A percentile compares a stretch with the other conserved stretches of the same genome.
Conservation (phyloP, 768 basidiomycete species). For the Tylopilus sp. region DNA sequence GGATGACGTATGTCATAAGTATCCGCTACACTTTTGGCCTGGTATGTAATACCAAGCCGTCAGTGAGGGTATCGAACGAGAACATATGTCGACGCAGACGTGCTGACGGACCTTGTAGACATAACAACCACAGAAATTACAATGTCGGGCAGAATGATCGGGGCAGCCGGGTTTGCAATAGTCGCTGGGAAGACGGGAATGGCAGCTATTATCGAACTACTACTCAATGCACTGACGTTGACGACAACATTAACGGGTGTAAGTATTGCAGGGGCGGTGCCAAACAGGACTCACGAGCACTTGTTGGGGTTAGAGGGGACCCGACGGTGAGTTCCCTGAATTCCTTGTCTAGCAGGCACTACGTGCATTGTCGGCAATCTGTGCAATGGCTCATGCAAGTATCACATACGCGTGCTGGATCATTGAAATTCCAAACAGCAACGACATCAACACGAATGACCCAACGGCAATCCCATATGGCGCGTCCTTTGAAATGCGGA, state of each 20-base stretch:
- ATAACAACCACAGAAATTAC: not conserved
- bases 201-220: not conserved
- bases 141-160: not conserved
- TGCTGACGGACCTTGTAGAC: not conserved
- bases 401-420: not conserved
- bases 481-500: not conserved
- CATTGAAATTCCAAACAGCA: slow-evolving; percentile 1
- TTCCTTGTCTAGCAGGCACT: not conserved
- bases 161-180: too few relatives aligned
- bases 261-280: not conserved
- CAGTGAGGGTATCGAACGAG: not conserved
- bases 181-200: not conserved
- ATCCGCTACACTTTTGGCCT: not conserved
- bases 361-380: not conserved
- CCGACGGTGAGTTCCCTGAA: not conserved
- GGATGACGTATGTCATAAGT: not conserved
- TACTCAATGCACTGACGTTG: not conserved
- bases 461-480: not conserved
- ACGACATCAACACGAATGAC: not conserved
- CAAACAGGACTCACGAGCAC: not conserved
- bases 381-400: too few relatives aligned
- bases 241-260: not conserved
- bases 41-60: not conserved
- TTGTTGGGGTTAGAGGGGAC: not conserved
- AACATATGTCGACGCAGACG: not conserved